phyloP scores from a whole-genome alignment of 2,329 filamentous ascomycete genomes.

The Colletotrichum scovillei region DNA sequence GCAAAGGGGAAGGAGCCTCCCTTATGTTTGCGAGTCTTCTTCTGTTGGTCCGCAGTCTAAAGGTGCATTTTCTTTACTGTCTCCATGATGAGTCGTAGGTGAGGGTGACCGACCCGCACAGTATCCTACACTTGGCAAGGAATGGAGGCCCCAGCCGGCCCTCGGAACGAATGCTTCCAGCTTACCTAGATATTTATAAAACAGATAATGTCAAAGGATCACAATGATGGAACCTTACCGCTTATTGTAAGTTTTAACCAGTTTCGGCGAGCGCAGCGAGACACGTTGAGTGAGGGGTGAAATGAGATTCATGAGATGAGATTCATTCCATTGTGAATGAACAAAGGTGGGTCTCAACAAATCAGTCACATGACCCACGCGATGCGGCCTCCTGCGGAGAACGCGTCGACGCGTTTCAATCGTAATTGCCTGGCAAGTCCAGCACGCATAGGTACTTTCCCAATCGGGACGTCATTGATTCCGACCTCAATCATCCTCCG shows the following conservation, averaged over 20 bases:
- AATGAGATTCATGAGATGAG: neutral
- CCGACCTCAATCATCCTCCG: neutral
- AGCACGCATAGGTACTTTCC: neutral
- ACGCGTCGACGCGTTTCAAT: neutral
- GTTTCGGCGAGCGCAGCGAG: neutral
- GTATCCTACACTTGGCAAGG: too few species aligned
- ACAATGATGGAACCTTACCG: too few species aligned
- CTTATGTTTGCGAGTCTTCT: too few species aligned
- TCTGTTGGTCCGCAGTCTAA: neutral
- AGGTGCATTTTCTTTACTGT: neutral
- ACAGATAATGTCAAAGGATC: too few species aligned
- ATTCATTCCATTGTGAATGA: neutral
- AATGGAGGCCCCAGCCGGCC: too few species aligned
- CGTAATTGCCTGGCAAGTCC: neutral
- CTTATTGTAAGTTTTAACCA: too few species aligned
- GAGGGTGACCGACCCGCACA: neutral
- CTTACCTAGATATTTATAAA: too few species aligned
- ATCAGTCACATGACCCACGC: neutral
- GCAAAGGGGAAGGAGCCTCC: too few species aligned
- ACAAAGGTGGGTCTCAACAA: neutral
- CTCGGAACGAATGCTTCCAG: too few species aligned
- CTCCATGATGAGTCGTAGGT: neutral
- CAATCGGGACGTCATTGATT: conserved; percentile 3
- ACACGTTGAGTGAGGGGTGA: neutral
- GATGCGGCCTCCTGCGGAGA: too few species aligned